Evolutionary conservation across 1,284 basidiomycete genomes (phyloP), one percentile per base, ranked within the genome.

Genomic region (Tilletia caries): DNA sequence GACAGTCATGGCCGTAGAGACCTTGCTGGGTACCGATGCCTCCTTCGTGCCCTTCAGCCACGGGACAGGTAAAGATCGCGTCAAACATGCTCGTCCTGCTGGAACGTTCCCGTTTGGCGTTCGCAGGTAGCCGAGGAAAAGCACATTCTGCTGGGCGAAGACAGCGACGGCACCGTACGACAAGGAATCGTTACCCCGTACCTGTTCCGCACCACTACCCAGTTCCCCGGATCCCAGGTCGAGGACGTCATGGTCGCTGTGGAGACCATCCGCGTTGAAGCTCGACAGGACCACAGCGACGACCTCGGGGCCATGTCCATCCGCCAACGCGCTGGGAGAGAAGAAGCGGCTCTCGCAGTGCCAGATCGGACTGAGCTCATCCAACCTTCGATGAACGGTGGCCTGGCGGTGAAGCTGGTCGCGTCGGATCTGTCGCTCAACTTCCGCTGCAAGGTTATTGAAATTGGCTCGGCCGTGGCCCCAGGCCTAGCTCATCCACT

Each of bases 1-100:
- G 76, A 94, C 92, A 0, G 92, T 92, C 1, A 88, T 94, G 87
- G 91, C 91, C n/a, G 89, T 89, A 12, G 92, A 94, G 79, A 92
- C 77, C n/a, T 71, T 77, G 66, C 73, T 75, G 50, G 77, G 77
- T 20, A 75, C 74, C 62, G 72, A 75, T 43, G 77, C 72, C 37
- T 71, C 71, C 68, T 78, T 78, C 69, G 75, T 70, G 1, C 73
- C 73, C 43, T 94, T 95, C 85, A 91, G 94, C 70, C 90, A 91
- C 81, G 86, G 88, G 68, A 85, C 92, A 93, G 85, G 86, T 92
- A 67, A 68, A 76, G 66, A 69, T 70, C 43, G 69, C 72, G 25
- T 60, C 66, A 5, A 73, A 68, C 43, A 76, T 80, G 68, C 72
- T 69, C 32, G 64, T 50, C 20, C 67, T 80, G 20, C 86, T 94